Evolutionary conservation across 2,329 filamentous ascomycete species (phyloP), one percentile per base, ranked within the genome.

Genomic region (Incumbomyces lentus): DNA sequence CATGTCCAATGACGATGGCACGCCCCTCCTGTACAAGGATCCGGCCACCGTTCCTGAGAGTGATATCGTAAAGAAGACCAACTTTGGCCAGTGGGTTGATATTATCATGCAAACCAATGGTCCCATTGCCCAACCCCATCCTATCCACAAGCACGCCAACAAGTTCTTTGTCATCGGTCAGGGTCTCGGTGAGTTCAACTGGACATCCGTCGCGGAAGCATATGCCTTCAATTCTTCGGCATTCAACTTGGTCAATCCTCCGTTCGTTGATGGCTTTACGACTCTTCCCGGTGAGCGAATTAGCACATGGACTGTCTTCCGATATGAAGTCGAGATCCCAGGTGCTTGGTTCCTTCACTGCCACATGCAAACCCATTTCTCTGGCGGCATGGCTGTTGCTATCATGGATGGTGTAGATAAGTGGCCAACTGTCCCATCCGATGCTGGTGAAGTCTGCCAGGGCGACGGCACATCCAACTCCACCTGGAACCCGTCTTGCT

Each of bases 141-240:
- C 76, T 0, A 74, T 82, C 42, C 79, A 82, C 68, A 81, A 81
- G 64, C 79, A 82, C 61, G 72, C 73, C 39, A 76, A 73, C 55
- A 79, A 78, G 58, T 76, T 74, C 63, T 81, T 69, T 54, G 62
- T 72, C 16, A 68, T 82, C 30, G 79, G 78, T 1, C 48, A 62
- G 0, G 78, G 76, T 1, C 54, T 53, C 0, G 75, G 75, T 0
- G 46, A 52, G 1, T 82, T 75, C 57, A 68, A 64, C 11, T 82
- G 73, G 67, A 59, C 58, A 2, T 70, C 67, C 1, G 72, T 81
- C 0, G 72, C 68, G 0, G 73, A 78, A 46, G 55, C 60, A 10
- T 60, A 64, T 0, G 55, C 54, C 3, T 62, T 53, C 1, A 51
- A 59, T 17, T 75, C 76, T 0, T 60, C 67, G n/a, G 63, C 56